phyloP scores from a whole-genome alignment of 495 filamentous ascomycete species.

The Clavariopsis aquatica region DNA sequence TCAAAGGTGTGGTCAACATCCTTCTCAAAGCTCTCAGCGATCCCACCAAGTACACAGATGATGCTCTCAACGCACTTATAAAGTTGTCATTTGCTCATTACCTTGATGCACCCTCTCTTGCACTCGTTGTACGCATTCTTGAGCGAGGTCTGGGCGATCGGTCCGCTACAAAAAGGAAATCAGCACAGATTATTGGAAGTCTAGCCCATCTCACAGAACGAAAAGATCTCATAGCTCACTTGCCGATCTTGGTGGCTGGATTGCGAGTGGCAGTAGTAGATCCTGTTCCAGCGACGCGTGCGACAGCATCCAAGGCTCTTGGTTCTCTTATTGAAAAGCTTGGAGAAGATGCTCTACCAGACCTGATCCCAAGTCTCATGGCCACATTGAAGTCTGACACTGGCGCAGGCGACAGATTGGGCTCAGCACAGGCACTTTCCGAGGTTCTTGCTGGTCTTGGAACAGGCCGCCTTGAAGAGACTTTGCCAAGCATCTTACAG shows the following conservation, averaged over 20 bases:
- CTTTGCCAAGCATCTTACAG: constrained; percentile 91
- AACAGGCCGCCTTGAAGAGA: constrained; percentile 89
- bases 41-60: constrained; percentile 95
- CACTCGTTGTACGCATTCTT: constrained; percentile 89
- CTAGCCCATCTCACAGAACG: constrained; percentile 94
- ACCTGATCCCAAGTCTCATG: constrained; percentile 98
- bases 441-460: constrained; percentile 95
- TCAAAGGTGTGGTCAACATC: constrained; percentile 85
- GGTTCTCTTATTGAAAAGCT: constrained; percentile 96
- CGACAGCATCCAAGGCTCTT: constrained; percentile 92
- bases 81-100: constrained; percentile 97
- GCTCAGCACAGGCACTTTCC: constrained; percentile 93
- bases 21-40: constrained; percentile 95
- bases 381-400: constrained; percentile 94
- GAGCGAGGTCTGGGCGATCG: constrained; percentile 88
- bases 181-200: constrained; percentile 95
- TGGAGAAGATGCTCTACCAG: constrained; percentile 92
- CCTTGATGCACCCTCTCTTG: constrained; percentile 90
- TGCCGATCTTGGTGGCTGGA: constrained; percentile 90
- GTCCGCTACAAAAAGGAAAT: constrained; percentile 91
- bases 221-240: constrained; percentile 86
- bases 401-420: constrained; percentile 89
- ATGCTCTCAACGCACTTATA: constrained; percentile 88
- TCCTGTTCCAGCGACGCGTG: constrained; percentile 93
- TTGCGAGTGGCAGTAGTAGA: constrained; percentile 87